Conservation (phyloP, 495 filamentous ascomycete species). For the Clohesyomyces aquaticus region DNA sequence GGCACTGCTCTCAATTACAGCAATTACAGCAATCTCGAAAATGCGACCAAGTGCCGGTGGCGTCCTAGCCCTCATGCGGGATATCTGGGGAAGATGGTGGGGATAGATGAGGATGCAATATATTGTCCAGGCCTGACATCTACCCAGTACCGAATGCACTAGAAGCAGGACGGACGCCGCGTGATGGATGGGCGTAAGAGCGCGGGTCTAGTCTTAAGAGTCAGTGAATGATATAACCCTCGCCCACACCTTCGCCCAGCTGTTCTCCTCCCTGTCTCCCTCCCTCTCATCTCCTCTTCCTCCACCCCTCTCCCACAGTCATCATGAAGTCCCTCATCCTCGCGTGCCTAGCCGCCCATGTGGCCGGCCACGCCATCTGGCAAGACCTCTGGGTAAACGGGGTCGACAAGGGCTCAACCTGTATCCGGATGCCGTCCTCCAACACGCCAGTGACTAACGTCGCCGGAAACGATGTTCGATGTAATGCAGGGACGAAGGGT, state of each 20-base stretch:
- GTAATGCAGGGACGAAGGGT: slow-evolving; percentile 33
- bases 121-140: too few relatives aligned
- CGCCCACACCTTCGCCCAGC: background rate
- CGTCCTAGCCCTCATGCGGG: background rate
- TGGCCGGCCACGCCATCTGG: slow-evolving; percentile 25
- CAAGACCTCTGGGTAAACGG: slow-evolving; percentile 37
- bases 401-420: slow-evolving; percentile 23
- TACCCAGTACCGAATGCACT: background rate
- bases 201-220: background rate
- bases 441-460: slow-evolving; percentile 51
- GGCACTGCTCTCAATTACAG: background rate
- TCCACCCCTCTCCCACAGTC: background rate
- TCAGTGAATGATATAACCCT: background rate
- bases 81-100: slow-evolving; percentile 3
- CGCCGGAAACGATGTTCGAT: slow-evolving; percentile 52
- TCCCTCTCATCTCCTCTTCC: background rate
- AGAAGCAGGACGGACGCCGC: background rate
- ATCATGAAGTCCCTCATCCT: slow-evolving; percentile 25
- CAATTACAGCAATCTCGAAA: slow-evolving; percentile 6
- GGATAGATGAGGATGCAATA: background rate
- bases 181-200: background rate
- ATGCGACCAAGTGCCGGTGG: slow-evolving; percentile 19
- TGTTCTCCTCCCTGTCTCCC: background rate
- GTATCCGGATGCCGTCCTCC: slow-evolving; percentile 25
- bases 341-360: slow-evolving; percentile 28